These are phyloP conservation scores for Dactylellina haptotyla DNA, from an alignment of 2,329 filamentous ascomycete species.

Conservation along the genomic window DNA sequence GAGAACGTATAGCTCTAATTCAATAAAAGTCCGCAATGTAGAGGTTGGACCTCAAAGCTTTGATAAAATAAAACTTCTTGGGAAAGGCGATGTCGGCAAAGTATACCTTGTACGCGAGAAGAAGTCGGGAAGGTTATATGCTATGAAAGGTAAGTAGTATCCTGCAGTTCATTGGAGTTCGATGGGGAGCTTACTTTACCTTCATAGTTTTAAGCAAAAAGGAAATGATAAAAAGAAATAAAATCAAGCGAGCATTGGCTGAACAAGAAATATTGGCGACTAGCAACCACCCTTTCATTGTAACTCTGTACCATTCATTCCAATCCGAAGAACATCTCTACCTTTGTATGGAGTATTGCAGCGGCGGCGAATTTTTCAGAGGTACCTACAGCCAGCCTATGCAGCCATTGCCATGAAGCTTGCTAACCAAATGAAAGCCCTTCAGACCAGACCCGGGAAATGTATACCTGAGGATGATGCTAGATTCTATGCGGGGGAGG, in stretches of 20 bases:
- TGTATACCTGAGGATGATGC: constrained; percentile 97
- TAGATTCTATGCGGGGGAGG: constrained; percentile 95
- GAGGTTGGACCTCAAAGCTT: constrained; percentile 96
- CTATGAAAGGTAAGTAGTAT: constrained; percentile 85
- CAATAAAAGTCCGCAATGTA: constrained; percentile 96
- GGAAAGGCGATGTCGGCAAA: constrained; percentile 98
- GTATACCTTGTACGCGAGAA: constrained; percentile 98
- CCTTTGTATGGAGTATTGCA: constrained; percentile 99
- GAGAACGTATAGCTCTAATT: constrained; percentile 97
- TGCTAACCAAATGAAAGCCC: constrained; percentile 64
- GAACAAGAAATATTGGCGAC: constrained; percentile 98
- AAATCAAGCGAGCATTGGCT: constrained; percentile 97
- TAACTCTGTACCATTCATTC: constrained; percentile 98
- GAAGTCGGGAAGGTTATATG: constrained; percentile 93
- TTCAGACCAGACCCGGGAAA: constrained; percentile 96
- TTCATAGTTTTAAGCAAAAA: constrained; percentile 91
- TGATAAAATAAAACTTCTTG: constrained; percentile 99
- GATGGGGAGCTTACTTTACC: not conserved
- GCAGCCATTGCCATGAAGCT: not conserved
- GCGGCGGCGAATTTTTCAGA: constrained; percentile 96
- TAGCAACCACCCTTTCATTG: constrained; percentile 98
- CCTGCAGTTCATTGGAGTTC: not conserved
- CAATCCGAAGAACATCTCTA: constrained; percentile 99
- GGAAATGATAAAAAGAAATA: constrained; percentile 99
- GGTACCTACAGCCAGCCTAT: constrained; percentile 61